These are phyloP conservation scores for Macadamia integrifolia DNA, from an alignment of 164 flowering plant genomes.

Conservation along the genomic window DNA sequence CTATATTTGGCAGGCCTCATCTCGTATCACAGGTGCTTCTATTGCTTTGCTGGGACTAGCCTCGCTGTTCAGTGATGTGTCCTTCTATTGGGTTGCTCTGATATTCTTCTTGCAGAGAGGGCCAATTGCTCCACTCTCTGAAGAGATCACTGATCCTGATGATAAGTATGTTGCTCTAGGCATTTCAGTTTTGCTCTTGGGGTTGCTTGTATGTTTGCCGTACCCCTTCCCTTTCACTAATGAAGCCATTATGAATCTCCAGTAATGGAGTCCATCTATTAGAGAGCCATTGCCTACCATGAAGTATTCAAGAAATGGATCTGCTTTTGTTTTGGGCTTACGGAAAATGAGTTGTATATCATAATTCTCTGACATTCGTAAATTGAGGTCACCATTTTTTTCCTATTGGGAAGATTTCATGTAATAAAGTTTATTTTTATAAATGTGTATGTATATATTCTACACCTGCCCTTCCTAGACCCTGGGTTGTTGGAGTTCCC, in stretches of 20 bases:
- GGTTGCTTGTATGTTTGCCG: conserved; percentile 80
- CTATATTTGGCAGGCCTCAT: conserved; percentile 54
- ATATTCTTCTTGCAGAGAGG: conserved; percentile 96
- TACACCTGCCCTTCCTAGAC: no score
- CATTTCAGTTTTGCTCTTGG: conserved; percentile 62
- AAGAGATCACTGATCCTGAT: conserved; percentile 86
- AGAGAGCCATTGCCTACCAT: background rate
- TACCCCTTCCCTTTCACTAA: conserved; percentile 78
- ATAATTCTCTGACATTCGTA: conserved; percentile 2
- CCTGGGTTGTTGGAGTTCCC: no score
- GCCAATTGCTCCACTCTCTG: conserved; percentile 86
- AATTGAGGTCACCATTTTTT: background rate
- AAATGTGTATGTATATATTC: no score
- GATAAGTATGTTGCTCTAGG: conserved; percentile 67
- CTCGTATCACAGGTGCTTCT: conserved; percentile 53
- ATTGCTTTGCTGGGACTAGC: conserved; percentile 74
- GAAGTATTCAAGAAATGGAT: conserved; percentile 1
- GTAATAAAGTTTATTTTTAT: no score
- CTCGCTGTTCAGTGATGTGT: conserved; percentile 79
- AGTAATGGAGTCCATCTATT: conserved; percentile 7
- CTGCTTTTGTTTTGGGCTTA: background rate
- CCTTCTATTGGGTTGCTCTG: conserved; percentile 94
- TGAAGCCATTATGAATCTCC: conserved; percentile 39
- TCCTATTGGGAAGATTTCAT: no score
- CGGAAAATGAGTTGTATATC: background rate